Conservation (phyloP, 371 early-diverging fungal genomes). For the Actinomortierella wolfii region DNA sequence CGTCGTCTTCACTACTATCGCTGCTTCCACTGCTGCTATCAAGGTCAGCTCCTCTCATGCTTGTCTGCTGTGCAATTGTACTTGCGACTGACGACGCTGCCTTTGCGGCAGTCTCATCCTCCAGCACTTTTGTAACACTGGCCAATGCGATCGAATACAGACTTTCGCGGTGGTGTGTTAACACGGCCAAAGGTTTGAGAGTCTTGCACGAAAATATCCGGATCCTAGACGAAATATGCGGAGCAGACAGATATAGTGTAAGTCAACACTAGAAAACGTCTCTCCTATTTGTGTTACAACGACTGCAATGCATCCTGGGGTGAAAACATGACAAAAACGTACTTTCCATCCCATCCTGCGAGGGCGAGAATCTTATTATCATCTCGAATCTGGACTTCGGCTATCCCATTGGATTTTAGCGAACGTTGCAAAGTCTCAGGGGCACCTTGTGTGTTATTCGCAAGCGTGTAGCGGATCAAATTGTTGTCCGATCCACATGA, state of each 20-base stretch:
- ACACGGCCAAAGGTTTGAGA: constrained; percentile 39
- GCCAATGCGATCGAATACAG: no score
- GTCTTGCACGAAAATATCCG: constrained; percentile 22
- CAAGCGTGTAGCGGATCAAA: constrained; percentile 20
- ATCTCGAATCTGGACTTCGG: constrained; percentile 18
- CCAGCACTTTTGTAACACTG: background rate
- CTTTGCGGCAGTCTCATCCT: background rate
- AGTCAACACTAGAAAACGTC: no score
- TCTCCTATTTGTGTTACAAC: no score
- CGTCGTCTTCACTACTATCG: constrained; percentile 12
- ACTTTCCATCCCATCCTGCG: constrained; percentile 49
- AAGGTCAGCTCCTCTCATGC: background rate
- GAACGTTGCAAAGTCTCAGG: constrained; percentile 12
- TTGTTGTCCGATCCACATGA: constrained; percentile 35
- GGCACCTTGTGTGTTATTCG: constrained; percentile 11
- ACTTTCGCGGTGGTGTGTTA: constrained; percentile 29
- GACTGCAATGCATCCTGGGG: no score
- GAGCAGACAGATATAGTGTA: no score
- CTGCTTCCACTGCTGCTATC: constrained; percentile 5
- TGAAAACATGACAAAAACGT: background rate
- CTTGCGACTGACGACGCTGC: background rate
- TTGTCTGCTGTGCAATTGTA: background rate
- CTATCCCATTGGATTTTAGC: constrained; percentile 30
- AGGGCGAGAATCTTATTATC: constrained; percentile 31
- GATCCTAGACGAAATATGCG: constrained; percentile 16